Base-by-base conservation (phyloP, 345 rosid species). In the Turritis glabra region DNA sequence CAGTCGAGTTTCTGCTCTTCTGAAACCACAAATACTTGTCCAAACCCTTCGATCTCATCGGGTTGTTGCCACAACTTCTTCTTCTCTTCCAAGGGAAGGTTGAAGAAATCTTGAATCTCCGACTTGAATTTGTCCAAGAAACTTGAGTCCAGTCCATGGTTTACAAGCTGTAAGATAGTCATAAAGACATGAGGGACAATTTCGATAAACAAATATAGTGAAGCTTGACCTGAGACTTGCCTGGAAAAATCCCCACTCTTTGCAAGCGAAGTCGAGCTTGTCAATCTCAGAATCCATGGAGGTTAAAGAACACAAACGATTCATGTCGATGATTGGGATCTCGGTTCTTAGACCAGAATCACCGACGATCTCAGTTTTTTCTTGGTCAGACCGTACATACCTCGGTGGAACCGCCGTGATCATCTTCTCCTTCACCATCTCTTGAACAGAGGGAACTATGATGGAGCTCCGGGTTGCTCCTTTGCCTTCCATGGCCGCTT, bases 171-270 rank as follows among this genome's bases (percentile, higher is more conserved):
- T n/a, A 15, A 51, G 4, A 43, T 55, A 19, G 38, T 37, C 38
- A 55, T 41, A 54, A 54, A 55, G 5, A 43, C n/a, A 63, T 10
- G 50, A 9, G 25, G 2, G 25, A n/a, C 25, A 3, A 0, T 47
- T 52, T 25, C 10, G 5, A 14, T 2, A 85, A 83, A 87, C 79
- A 82, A 60, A n/a, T n/a, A n/a, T 17, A 44, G 25, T 17, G 13
- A 29, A 30, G 40, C 51, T 64, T 51, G 59, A 35, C 51, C 46
- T 51, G 59, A 35, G 62, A 52, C 53, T 18, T 72, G 41, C 69
- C 41, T 61, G 62, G 17, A 72, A 72, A 46, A 91, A 87, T 19
- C 88, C 94, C 90, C 89, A 85, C 2, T 83, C 76, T 76, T 63
- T 82, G 75, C 93, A 86, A 19, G 93, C 88, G 5, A 14, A 57